Evolutionary conservation across 352 stramenopile genomes (phyloP), one percentile per base, ranked within the genome.

Genomic region (Phytophthora vignae): DNA sequence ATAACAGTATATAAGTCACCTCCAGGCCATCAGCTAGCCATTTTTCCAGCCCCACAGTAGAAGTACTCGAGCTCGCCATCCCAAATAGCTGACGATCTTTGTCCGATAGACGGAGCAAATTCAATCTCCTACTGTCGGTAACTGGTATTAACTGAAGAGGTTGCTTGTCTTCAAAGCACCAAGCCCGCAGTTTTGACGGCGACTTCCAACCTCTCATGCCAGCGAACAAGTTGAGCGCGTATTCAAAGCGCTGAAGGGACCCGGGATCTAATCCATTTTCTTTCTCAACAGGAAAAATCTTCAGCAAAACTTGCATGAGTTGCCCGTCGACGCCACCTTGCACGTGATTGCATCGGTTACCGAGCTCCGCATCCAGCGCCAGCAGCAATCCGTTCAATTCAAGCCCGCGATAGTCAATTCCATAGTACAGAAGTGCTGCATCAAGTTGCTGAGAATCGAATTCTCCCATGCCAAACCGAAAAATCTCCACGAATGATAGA

Each of bases 1-100:
- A 71, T 1, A 74, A 36, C 9, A 74, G 49, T 15, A 74, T 33
- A 19, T 74, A 74, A 0, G 60, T 70, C 15, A 71, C 58, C 22
- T 74, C 67, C 29, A 74, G 58, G 2, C 60, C 60, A 57, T 74
- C 67, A 17, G 54, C 62, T 25, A 74, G 6, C 67, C 67, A 74
- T 12, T 48, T 70, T 42, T 74, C 67, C 10, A 74, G 31, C n/a
- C 19, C 17, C 21, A 17, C n/a, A 63, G 38, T 1, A 33, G 55
- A 40, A 17, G 52, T 60, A 7, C 40, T 57, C 8, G 38, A 61
- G 38, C 49, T 66, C 15, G 55, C 46, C 31, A 71, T 46, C 10
- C 44, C 25, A 15, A 69, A 74, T 6, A 74, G 31, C 31, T 74
- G 53, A 5, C 21, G 61, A 57, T 74, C 67, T 66, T 46, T 74